Evolutionary conservation across 2,329 filamentous ascomycete species (phyloP).

Genomic region (Cladosporium sp.): DNA sequence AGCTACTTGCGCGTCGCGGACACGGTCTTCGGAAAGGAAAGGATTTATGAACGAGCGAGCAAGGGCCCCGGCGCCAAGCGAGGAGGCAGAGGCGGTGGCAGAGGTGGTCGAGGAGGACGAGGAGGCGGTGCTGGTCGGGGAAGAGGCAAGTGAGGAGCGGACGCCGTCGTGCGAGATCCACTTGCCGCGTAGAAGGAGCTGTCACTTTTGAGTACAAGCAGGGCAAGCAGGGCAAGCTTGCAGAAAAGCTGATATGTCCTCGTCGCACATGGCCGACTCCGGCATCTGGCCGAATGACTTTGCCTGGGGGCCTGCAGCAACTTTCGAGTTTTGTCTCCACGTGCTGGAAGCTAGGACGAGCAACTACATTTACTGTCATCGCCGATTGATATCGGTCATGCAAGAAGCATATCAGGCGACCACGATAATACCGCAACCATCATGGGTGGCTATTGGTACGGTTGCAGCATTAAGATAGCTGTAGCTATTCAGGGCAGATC

Average conservation of each 20-base stretch:
- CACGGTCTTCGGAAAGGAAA: slow-evolving; percentile 71
- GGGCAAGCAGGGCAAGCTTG: not conserved
- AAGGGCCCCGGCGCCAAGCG: slow-evolving; percentile 37
- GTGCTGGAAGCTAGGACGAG: not conserved
- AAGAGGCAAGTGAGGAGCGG: slow-evolving; percentile 30
- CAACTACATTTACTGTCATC: not conserved
- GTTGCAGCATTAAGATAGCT: not conserved
- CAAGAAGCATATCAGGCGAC: not conserved
- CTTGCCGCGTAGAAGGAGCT: not conserved
- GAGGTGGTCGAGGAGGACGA: slow-evolving; percentile 28
- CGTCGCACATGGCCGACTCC: not conserved
- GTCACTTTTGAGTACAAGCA: not conserved
- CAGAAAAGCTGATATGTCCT: not conserved
- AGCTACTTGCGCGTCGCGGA: slow-evolving; percentile 84
- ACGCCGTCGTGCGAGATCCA: not conserved
- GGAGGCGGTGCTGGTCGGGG: slow-evolving; percentile 31
- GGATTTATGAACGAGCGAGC: slow-evolving; percentile 62
- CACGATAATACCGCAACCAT: not conserved
- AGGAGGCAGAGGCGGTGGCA: slow-evolving; percentile 42
- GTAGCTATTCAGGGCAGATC: not conserved
- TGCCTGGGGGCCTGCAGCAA: not conserved
- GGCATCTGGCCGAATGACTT: not conserved
- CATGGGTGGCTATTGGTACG: not conserved
- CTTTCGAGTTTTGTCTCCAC: not conserved
- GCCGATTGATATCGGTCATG: not conserved